Evolutionary conservation across 768 basidiomycete genomes (phyloP).

Genomic region (Psilocybe sp.): DNA sequence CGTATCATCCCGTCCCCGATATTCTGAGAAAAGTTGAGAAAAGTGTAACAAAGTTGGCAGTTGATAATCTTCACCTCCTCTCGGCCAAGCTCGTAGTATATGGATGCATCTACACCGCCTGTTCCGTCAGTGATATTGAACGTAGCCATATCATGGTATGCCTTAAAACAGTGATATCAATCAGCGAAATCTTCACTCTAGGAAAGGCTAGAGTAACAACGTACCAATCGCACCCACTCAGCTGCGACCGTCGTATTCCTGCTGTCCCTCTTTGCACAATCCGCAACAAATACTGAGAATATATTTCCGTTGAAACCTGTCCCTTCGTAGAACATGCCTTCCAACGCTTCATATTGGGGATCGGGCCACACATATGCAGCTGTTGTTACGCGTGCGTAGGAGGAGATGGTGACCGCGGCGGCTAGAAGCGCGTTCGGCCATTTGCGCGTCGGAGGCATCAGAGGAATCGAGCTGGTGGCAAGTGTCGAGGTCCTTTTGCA

Average conservation of each 20-base stretch:
- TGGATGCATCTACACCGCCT: conserved; percentile 8
- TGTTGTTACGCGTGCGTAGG: not conserved
- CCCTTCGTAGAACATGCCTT: conserved; percentile 3
- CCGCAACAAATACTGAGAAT: not conserved
- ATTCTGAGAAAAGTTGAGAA: conserved; percentile 25
- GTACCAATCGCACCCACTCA: conserved; percentile 6
- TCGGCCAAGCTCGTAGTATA: conserved; percentile 8
- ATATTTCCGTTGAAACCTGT: conserved; percentile 1
- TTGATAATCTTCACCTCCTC: not conserved
- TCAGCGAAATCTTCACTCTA: too few relatives aligned
- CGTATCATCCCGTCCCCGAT: conserved; percentile 34
- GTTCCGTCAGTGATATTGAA: conserved; percentile 9
- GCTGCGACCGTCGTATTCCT: conserved; percentile 1
- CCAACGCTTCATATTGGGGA: conserved; percentile 6
- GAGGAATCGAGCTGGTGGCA: too few relatives aligned
- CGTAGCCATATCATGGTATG: conserved; percentile 8
- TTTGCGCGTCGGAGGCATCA: too few relatives aligned
- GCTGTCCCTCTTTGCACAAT: not conserved
- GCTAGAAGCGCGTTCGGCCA: too few relatives aligned
- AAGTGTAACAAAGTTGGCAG: not conserved
- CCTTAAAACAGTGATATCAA: not conserved
- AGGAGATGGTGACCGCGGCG: not conserved
- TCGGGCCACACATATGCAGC: conserved; percentile 5
- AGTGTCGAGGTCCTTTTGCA: too few relatives aligned
- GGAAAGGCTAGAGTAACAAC: not conserved